Evolutionary conservation across 2,329 filamentous ascomycete genomes (phyloP).

Genomic region (Talaromyces sp.): DNA sequence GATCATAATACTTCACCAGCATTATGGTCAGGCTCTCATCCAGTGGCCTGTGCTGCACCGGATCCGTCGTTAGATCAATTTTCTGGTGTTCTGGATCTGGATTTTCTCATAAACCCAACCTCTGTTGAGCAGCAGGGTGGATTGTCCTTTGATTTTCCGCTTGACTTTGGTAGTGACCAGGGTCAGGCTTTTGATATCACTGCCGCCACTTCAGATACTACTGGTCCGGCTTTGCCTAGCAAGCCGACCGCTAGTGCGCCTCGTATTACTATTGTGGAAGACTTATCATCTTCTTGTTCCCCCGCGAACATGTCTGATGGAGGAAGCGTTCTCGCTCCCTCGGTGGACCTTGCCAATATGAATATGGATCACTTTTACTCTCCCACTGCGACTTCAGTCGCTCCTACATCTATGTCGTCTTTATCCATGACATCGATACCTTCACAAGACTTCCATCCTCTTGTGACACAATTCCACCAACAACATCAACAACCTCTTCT

Average conservation of each 20-base stretch:
- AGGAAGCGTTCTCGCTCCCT: constrained; percentile 5
- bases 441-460: constrained; percentile 4
- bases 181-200: constrained; percentile 1
- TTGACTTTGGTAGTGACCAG: constrained; percentile 8
- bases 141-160: constrained; percentile 13
- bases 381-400: constrained; percentile 2
- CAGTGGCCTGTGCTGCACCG: constrained; percentile 6
- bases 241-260: constrained; percentile 1
- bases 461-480: constrained; percentile 11
- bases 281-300: constrained; percentile 9
- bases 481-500: constrained; percentile 16
- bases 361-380: constrained; percentile 13
- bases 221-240: not conserved
- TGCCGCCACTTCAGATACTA: not conserved
- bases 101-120: constrained; percentile 6
- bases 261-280: constrained; percentile 7
- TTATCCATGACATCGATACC: constrained; percentile 8
- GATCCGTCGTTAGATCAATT: constrained; percentile 16
- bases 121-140: constrained; percentile 5
- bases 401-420: constrained; percentile 12
- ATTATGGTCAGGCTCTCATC: constrained; percentile 12
- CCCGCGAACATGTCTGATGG: constrained; percentile 13
- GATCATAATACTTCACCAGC: constrained; percentile 10
- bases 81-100: constrained; percentile 13
- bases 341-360: constrained; percentile 12